Evolutionary conservation across 2,329 filamentous ascomycete species (phyloP).

Genomic region (Didymella pomorum): DNA sequence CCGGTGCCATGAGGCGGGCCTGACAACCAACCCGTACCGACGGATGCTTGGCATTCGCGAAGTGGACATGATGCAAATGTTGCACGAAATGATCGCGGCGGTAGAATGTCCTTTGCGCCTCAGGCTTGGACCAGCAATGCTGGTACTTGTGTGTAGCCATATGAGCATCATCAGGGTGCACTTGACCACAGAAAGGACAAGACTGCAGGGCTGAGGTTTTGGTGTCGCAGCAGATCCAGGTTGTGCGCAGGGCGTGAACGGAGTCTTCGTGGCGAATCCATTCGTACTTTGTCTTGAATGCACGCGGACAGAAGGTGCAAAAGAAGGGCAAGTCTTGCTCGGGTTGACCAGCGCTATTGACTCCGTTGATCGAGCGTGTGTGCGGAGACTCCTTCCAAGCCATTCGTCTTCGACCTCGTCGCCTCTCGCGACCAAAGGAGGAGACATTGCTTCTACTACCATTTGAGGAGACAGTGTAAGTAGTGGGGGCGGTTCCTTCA

Average conservation of each 20-base stretch:
- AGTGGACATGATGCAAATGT: constrained; percentile 48
- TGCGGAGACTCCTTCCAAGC: constrained; percentile 46
- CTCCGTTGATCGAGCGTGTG: constrained; percentile 39
- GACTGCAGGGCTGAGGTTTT: constrained; percentile 35
- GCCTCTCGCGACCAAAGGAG: constrained; percentile 46
- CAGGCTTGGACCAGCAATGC: constrained; percentile 46
- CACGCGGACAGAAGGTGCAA: constrained; percentile 48
- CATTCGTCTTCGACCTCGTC: constrained; percentile 47
- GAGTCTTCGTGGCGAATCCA: constrained; percentile 51
- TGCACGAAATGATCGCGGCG: constrained; percentile 48
- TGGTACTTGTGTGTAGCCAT: constrained; percentile 47
- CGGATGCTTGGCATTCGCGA: constrained; percentile 46
- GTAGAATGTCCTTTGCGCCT: constrained; percentile 49
- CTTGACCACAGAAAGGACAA: constrained; percentile 46
- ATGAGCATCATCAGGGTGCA: constrained; percentile 44
- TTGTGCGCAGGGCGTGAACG: constrained; percentile 49
- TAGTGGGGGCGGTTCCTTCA: constrained; percentile 43
- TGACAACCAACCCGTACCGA: constrained; percentile 45
- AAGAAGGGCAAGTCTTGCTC: constrained; percentile 46
- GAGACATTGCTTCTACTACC: constrained; percentile 46
- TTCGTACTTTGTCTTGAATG: constrained; percentile 50
- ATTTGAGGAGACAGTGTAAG: constrained; percentile 43
- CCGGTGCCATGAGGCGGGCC: constrained; percentile 37
- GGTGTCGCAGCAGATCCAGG: constrained; percentile 48
- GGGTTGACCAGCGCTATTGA: constrained; percentile 42